These are phyloP conservation scores for Geoglossum glabrum DNA, from an alignment of 495 filamentous ascomycete species.

Conservation along the genomic window DNA sequence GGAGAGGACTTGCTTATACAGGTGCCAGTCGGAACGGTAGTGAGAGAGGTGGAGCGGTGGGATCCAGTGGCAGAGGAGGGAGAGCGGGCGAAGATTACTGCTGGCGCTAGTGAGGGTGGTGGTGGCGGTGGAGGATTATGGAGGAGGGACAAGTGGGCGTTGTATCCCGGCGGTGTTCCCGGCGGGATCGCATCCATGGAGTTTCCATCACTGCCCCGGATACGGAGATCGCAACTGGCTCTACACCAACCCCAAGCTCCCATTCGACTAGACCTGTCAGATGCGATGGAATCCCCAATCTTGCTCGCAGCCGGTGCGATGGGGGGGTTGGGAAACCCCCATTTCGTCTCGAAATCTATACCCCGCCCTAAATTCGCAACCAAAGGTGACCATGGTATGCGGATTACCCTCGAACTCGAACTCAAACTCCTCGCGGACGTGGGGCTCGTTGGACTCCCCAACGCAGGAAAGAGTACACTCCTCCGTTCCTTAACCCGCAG, in stretches of 20 bases:
- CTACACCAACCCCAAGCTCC: conserved; percentile 46
- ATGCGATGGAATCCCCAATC: conserved; percentile 61
- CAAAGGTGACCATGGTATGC: conserved; percentile 58
- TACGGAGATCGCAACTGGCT: conserved; percentile 32
- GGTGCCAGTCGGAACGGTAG: conserved; percentile 82
- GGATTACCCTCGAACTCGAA: conserved; percentile 67
- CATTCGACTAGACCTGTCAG: conserved; percentile 62
- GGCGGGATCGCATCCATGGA: conserved; percentile 40
- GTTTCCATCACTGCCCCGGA: conserved; percentile 28
- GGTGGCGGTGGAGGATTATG: conserved; percentile 20
- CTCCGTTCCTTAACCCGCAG: conserved; percentile 70
- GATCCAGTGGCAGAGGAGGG: conserved; percentile 54
- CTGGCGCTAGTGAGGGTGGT: conserved; percentile 15
- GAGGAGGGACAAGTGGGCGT: conserved; percentile 52
- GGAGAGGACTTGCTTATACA: conserved; percentile 75
- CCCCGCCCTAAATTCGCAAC: conserved; percentile 71
- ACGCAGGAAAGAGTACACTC: conserved; percentile 89
- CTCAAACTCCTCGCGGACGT: conserved; percentile 90
- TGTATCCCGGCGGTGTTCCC: conserved; percentile 46
- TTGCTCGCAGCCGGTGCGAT: conserved; percentile 79
- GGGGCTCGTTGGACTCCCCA: conserved; percentile 82
- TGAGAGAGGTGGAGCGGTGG: conserved; percentile 56
- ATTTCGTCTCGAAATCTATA: conserved; percentile 54
- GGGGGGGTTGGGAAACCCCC: conserved; percentile 83
- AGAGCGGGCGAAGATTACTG: conserved; percentile 15